Evolutionary conservation across 2,329 filamentous ascomycete species (phyloP), one percentile per base, ranked within the genome.

Genomic region (Calonectria pseudoreteaudii): DNA sequence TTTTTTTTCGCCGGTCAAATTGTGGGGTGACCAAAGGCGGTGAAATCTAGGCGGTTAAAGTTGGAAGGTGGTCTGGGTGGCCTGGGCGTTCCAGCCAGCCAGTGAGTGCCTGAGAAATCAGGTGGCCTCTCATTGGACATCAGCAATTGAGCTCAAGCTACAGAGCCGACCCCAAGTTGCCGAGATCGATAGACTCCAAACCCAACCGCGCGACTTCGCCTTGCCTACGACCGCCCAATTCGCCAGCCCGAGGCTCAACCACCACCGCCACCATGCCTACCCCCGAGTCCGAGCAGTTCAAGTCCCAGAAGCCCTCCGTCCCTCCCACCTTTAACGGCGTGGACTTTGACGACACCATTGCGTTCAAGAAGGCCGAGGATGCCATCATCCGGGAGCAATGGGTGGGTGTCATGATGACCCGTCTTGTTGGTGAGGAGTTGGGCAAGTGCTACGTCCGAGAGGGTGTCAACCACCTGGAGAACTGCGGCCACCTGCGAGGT

Each of bases 361-460:
- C 92, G 79, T 89, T 97, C 83, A 97, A 96, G 88, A 92, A 92
- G 75, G 94, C 94, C 68, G 94, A 96, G 84, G 94, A 97, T 84
- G 91, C 94, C 77, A 90, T 97, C 71, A 91, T 97, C 80, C 90
- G 94, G 76, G 94, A 97, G 87, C 94, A 97, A 88, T 97, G 95
- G 95, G 94, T 97, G 74, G 92, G 92, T 84, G 93, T 93, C 84
- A 97, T 97, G 94, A 97, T 96, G 94, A 94, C 93, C 72, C 90
- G 94, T 75, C 87, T 97, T 76, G 94, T 97, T 70, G 89, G 94
- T 77, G 93, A 96, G 84, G 94, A 97, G 88, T 88, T 97, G 87
- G 90, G 93, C 85, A 96, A 95, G 88, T 97, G 94, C 88, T 97
- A 97, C 86, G 91, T 92, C 85, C 90, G 91, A 79, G 94, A 97